These are phyloP conservation scores for Phalaenopsis equestris DNA, from an alignment of 106 monocot species.

Conservation along the genomic window DNA sequence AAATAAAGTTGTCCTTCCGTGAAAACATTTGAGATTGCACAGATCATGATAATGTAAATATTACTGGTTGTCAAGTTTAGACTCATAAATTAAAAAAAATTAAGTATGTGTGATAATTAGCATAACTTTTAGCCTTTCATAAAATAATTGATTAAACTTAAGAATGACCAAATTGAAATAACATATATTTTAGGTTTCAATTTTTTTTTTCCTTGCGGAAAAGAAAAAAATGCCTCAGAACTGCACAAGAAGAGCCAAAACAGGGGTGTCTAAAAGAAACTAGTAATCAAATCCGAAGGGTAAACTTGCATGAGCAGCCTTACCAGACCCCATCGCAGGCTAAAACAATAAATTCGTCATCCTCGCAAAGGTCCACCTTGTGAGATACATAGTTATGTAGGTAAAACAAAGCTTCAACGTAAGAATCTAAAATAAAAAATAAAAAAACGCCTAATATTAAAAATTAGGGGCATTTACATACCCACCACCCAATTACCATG, in stretches of 20 bases:
- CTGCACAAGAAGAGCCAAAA: no score
- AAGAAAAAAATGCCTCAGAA: no score
- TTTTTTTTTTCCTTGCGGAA: no score
- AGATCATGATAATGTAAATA: neutral
- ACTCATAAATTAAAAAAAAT: neutral
- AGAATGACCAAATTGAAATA: neutral
- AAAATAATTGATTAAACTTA: neutral
- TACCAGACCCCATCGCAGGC: constrained; percentile 97
- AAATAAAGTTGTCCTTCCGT: no score
- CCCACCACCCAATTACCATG: no score
- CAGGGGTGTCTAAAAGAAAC: neutral
- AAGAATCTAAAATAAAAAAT: no score
- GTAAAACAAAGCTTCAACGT: no score
- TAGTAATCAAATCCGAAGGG: neutral
- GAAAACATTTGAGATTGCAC: no score
- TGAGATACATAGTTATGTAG: neutral
- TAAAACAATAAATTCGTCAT: constrained; percentile 86
- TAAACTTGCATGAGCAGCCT: neutral
- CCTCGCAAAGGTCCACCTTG: constrained; percentile 86
- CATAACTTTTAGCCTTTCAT: neutral
- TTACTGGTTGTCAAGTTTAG: no score
- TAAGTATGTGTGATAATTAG: neutral
- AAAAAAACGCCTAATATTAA: no score
- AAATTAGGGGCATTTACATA: no score
- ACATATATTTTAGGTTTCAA: no score